Percentiles rank a stretch among this genome's conserved stretches.
These are phyloP conservation scores for Pyrus bretschneideri DNA, from an alignment of 306 rosid genomes.

Conservation along the genomic window DNA sequence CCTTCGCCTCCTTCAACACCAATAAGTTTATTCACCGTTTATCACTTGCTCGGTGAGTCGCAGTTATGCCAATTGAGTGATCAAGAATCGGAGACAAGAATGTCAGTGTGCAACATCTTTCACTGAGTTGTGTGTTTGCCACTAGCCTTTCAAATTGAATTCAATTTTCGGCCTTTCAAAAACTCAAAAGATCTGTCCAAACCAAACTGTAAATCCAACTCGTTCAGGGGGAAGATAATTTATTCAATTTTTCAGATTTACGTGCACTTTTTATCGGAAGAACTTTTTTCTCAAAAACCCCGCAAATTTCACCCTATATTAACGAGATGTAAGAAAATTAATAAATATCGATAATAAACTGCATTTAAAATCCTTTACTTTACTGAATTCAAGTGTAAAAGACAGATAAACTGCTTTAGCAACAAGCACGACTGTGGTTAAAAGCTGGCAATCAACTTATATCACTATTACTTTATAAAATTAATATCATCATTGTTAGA, in stretches of 20 bases:
- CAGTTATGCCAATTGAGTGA: background rate
- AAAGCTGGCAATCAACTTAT: no score
- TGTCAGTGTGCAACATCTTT: background rate
- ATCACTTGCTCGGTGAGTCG: background rate
- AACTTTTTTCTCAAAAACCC: background rate
- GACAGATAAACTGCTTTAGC: no score
- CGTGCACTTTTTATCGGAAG: background rate
- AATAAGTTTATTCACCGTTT: no score
- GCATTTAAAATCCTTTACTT: background rate
- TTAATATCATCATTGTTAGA: no score
- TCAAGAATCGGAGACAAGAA: background rate
- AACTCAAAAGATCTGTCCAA: background rate
- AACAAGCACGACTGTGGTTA: no score
- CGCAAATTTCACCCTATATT: background rate
- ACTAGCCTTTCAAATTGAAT: background rate
- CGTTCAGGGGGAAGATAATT: background rate
- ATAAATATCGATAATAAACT: no score
- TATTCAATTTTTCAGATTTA: background rate
- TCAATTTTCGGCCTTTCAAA: background rate
- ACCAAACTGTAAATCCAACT: background rate
- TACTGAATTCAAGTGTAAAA: no score
- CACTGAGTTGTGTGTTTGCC: background rate
- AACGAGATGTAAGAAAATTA: no score
- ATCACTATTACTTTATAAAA: no score
- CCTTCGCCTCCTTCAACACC: no score